Percentiles rank a stretch among this genome's conserved stretches.
Evolutionary conservation across 257 asterid genomes (phyloP).

Genomic region (Capsicum baccatum): DNA sequence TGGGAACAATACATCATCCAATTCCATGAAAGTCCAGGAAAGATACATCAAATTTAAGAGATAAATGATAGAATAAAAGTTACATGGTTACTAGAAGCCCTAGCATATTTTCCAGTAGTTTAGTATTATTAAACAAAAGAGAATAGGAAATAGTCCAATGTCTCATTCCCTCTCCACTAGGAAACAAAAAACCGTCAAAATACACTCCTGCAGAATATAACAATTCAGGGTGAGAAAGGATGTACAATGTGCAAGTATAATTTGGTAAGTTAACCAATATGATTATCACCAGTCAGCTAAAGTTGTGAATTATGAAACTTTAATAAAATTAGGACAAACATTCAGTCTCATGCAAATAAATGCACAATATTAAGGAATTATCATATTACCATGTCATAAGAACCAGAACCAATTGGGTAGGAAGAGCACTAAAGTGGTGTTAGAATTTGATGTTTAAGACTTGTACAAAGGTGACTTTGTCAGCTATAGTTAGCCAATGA

Average conservation of each 20-base stretch:
- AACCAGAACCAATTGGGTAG: background rate
- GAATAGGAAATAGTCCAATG: background rate
- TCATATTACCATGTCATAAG: background rate
- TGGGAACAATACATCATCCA: background rate
- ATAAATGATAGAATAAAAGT: background rate
- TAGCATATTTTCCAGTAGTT: background rate
- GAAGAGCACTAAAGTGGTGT: background rate
- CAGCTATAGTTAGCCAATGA: background rate
- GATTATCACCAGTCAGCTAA: background rate
- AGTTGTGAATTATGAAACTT: slow-evolving; percentile 2
- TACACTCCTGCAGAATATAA: background rate
- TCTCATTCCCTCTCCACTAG: slow-evolving; percentile 4
- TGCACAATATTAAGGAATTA: background rate
- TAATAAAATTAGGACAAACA: background rate
- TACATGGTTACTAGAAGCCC: background rate
- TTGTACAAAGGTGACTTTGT: slow-evolving; percentile 2
- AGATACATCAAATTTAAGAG: background rate
- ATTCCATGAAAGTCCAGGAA: background rate
- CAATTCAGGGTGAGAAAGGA: background rate
- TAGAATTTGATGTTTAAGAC: background rate
- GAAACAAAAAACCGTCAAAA: background rate
- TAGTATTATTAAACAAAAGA: background rate
- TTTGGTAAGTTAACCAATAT: background rate
- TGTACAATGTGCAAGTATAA: background rate
- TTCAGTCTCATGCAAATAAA: background rate